Evolutionary conservation across 75 land plant species (phyloP), one percentile per base, ranked within the genome.

Genomic region (Selaginella moellendorffii): DNA sequence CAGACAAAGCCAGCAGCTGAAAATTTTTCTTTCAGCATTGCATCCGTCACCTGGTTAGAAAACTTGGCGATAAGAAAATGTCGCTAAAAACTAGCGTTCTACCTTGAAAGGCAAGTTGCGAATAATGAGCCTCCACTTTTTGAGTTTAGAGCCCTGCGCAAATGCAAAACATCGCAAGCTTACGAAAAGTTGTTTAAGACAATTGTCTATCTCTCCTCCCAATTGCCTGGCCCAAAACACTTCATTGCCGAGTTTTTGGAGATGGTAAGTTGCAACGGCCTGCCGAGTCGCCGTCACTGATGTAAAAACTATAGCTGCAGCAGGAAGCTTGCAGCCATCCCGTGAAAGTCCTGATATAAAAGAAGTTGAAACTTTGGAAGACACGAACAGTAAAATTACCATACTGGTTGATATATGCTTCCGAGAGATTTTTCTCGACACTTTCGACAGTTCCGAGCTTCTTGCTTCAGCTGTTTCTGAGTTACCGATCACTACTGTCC

Each of bases 71-170:
- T 24, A 36, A 68, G 30, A 62, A 8, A 14, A 20, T 28, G 28
- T 1, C 24, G 63, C 31, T 18, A 24, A 22, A 2, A 29, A 24
- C 22, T 2, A n/a, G 27, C 2, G 10, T 42, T 18, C 9, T 62
- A 91, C 97, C 96, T 89, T 76, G 61, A 89, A 95, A 29, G 99
- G 85, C n/a, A 95, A 77, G 82, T 95, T 95, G 53, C 99, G 78
- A 53, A 95, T 76, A 52, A 95, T 95, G 12, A 95, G 68, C 67
- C 87, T 80, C 99, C 90, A 95, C 64, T 90, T 95, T 64, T 74
- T 81, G 46, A 79, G 70, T 74, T 90, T 90, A 60, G 96, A 79
- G 10, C 96, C 96, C 96, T 88, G 78, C 71, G 69, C 2, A 9
- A 21, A 25, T 24, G 24, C n/a, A 56, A 8, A 56, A 21, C 2